Conservation (phyloP, 1,284 basidiomycete genomes). For the Malassezia psittaci region DNA sequence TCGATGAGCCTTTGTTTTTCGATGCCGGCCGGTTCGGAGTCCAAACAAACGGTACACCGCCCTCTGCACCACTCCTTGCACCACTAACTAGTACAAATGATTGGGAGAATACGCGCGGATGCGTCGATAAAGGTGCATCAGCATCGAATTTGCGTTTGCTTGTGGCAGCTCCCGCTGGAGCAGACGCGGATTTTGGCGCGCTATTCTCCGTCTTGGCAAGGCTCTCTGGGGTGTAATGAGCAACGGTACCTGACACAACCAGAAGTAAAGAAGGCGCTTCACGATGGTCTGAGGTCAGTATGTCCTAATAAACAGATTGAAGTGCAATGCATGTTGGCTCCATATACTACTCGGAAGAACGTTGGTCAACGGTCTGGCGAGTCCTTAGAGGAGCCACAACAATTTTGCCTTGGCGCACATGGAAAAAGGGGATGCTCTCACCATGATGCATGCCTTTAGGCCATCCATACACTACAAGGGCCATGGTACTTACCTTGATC, state of each 20-base stretch:
- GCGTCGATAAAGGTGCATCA: constrained; percentile 29
- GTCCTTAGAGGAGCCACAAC: constrained; percentile 17
- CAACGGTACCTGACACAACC: constrained; percentile 34
- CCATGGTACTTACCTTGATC: too few species aligned
- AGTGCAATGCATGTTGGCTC: constrained; percentile 22
- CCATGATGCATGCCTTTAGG: background rate
- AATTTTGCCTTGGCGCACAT: constrained; percentile 3
- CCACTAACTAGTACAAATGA: constrained; percentile 35
- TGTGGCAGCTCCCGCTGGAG: constrained; percentile 25
- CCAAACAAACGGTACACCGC: constrained; percentile 17
- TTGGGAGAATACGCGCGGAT: constrained; percentile 34
- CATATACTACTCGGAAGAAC: constrained; percentile 34
- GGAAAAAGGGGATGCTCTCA: background rate
- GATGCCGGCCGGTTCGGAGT: background rate
- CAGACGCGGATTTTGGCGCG: constrained; percentile 30
- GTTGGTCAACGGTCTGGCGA: constrained; percentile 10
- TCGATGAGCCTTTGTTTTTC: constrained; percentile 13
- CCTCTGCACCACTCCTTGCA: constrained; percentile 14
- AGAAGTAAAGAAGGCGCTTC: constrained; percentile 31
- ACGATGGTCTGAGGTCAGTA: constrained; percentile 16
- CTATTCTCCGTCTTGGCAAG: constrained; percentile 21
- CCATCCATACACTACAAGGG: constrained; percentile 12
- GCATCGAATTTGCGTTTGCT: constrained; percentile 28
- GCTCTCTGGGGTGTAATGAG: constrained; percentile 41
- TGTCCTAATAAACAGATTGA: background rate